These are phyloP conservation scores for Tetraselmis striata DNA, from an alignment of 139 green algal species.

Conservation along the genomic window DNA sequence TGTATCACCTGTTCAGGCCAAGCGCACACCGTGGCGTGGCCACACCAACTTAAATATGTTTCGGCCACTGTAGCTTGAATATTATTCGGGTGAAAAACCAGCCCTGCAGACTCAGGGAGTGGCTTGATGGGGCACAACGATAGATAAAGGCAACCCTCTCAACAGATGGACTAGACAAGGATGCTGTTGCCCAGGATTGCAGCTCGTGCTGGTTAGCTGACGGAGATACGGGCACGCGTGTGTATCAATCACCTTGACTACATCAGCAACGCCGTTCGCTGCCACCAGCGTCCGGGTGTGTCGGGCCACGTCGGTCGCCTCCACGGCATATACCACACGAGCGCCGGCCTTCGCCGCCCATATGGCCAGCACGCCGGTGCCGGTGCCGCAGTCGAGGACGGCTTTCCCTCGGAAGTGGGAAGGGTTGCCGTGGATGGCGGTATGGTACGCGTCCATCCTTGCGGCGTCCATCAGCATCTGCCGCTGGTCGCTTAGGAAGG, in stretches of 20 bases:
- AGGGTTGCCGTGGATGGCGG: not conserved
- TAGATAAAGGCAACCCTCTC: too few species aligned
- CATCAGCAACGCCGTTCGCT: constrained; percentile 61
- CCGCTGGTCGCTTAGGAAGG: not conserved
- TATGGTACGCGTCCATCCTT: constrained; percentile 1
- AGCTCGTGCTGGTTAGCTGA: too few species aligned
- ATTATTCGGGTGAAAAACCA: too few species aligned
- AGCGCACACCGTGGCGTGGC: too few species aligned
- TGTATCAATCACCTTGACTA: not conserved
- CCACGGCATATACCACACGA: constrained; percentile 85
- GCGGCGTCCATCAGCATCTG: constrained; percentile 2
- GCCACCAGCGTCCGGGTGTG: constrained; percentile 69
- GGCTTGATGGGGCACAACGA: too few species aligned
- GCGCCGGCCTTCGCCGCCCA: constrained; percentile 83
- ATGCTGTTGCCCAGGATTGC: too few species aligned
- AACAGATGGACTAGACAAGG: too few species aligned
- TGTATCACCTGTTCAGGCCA: constrained; percentile 55
- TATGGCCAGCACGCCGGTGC: constrained; percentile 90
- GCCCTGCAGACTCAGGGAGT: too few species aligned
- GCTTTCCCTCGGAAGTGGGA: constrained; percentile 1
- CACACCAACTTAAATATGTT: too few species aligned
- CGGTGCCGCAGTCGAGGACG: constrained; percentile 18
- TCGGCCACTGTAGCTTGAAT: too few species aligned
- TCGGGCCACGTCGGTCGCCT: constrained; percentile 89
- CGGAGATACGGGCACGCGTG: too few species aligned